Base-by-base conservation (phyloP, 371 early-diverging fungal species). In the Mycotypha africana region DNA sequence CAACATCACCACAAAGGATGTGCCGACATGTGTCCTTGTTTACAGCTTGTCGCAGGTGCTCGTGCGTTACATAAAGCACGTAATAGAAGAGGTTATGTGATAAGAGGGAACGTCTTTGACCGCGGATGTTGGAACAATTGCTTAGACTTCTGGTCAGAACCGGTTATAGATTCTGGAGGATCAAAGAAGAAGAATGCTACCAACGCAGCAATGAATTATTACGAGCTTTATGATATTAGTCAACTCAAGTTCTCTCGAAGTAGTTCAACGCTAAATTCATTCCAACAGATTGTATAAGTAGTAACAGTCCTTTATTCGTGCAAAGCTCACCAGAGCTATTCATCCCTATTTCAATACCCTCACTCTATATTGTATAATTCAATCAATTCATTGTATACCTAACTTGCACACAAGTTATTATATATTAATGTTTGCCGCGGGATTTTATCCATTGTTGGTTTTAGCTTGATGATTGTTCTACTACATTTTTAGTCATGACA, bases 81-180 rank as follows among this genome's bases (percentile, higher is more conserved):
- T 14, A 53, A 52, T 23, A 43, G 44, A 24, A 53, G 59, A 9
- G 47, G 53, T 12, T 42, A 40, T 12, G 21, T 35, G 14, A 39
- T 24, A 9, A 39, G 41, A 23, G 49, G 53, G 14, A 78, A 81
- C 52, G 80, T 80, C 12, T 91, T 89, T 58, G 84, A 86, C 57
- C 70, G 74, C 58, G 93, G 93, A 12, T 48, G 75, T 11, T 62
- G 75, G 53, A 70, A 72, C 38, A 92, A 92, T 58, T 92, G 91
- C 56, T 32, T 85, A 7, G 88, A 86, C 19, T 92, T 94, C 60
- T 92, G 90, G 88, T 67, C 81, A 4, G 65, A 74, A n/a, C 74
- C 75, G n/a, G n/a, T n/a, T n/a, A n/a, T n/a, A n/a, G n/a, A n/a
- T n/a, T n/a, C n/a, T n/a, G n/a, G n/a, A n/a, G n/a, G n/a, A n/a